Base-by-base conservation (phyloP, 192 early-diverging fungal genomes). In the Linnemannia schmuckeri region DNA sequence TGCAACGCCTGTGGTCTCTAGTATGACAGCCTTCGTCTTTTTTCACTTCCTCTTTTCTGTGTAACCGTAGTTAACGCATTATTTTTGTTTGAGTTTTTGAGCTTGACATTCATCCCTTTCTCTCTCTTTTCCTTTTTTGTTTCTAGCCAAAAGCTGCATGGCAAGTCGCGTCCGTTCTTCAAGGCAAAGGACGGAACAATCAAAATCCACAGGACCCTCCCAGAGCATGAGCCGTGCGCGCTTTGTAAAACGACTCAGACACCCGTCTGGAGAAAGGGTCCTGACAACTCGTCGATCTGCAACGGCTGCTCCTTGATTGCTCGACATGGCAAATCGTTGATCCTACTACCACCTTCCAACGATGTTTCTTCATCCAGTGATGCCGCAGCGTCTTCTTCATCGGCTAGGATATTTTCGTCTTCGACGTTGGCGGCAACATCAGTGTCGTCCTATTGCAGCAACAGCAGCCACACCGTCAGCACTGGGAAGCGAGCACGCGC, bases 1-100 rank as follows among this genome's bases (percentile, higher is more conserved):
- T 87, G 85, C 47, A 87, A 87, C 35, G 85, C 85, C 17, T 87
- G 85, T 71, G 85, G 85, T n/a, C 41, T 87, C 7, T 87, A 87
- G 83, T 86, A 86, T 74, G 83, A 77, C 18, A 6, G 1, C 0
- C 38, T 35, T 52, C 27, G 33, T 27, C 33, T 33, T 33, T 13
- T 33, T 17, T 42, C 3, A 1, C 27, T 37, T 5, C 0, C 37
- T 13, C 44, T 55, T 55, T 24, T 57, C 38, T 1, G 12, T 49
- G 44, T 17, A 54, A 49, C 42, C 15, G 10, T 15, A 12, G 8
- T 22, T 37, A 6, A 42, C 17, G 33, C 1, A 27, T 72, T 79
- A 0, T 41, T 22, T 15, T 17, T 42, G 42, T 55, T 38, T 37
- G 69, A 15, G n/a, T 24, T 46, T 46, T 63, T 74, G 41, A 15